Evolutionary conservation across 23 red algal genomes (phyloP), one percentile per base, ranked within the genome.

Genomic region (Cyanidioschyzon merolae): DNA sequence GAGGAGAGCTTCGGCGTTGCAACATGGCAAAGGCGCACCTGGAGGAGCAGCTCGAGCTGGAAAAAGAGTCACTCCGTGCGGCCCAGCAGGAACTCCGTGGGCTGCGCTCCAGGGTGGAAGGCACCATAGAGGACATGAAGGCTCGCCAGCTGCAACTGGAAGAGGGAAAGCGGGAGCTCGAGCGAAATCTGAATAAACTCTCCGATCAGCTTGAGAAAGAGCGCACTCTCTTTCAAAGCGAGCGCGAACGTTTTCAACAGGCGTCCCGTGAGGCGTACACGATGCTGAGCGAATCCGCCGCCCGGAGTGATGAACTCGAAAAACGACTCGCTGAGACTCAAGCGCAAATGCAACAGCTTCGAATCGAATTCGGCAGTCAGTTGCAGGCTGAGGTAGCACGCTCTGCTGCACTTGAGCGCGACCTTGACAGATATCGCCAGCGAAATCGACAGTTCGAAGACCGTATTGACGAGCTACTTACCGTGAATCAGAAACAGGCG

Each of bases 241-340:
- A 71, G 29, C 63, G 63, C 12, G 16, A 71, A 35, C 63, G 63
- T 27, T 71, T 71, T 27, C 29, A 17, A 27, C 2, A 71, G 16
- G 63, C 63, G 29, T 71, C 63, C 3, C 63, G 63, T 7, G 63
- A 71, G 30, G 63, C 63, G 29, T 71, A 71, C 29, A 27, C 63
- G 2, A 71, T 71, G 63, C 63, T 71, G 16, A 27, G 30, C 29
- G 63, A 71, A 35, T 71, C 63, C 2, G 63, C 63, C 63, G 63
- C 63, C 12, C 63, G 63, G 3, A 71, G 32, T 35, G 63, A 71
- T 71, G 63, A 25, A 25, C 63, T 71, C 29, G 63, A 71, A 35
- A 71, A 25, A 35, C 63, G 32, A 7, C 63, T 71, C n/a, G 29
- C 12, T 25, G n/a, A 71, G 16, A 35, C 32, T 3, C 21, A 35